These are phyloP conservation scores for Plantago ovata DNA, from an alignment of 257 asterid species.

Conservation along the genomic window DNA sequence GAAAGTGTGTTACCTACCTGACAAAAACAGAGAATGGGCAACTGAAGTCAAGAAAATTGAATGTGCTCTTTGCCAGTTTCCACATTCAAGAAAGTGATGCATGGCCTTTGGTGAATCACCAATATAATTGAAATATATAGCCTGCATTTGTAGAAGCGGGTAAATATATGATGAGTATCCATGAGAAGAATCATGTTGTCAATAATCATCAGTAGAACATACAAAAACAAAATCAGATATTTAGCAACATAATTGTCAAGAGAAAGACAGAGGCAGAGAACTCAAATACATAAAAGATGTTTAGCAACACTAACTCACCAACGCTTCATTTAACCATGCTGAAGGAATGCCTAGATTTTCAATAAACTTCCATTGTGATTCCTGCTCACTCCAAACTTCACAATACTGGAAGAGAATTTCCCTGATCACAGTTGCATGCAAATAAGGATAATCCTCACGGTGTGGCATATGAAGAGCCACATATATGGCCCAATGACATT, in stretches of 20 bases:
- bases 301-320: constrained; percentile 51
- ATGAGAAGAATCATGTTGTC: constrained; percentile 12
- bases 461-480: constrained; percentile 91
- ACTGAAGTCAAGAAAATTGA: constrained; percentile 70
- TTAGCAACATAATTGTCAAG: constrained; percentile 12
- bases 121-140: constrained; percentile 63
- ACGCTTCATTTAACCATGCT: constrained; percentile 91
- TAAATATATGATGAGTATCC: constrained; percentile 24
- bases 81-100: constrained; percentile 79
- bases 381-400: constrained; percentile 80
- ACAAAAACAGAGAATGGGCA: constrained; percentile 78
- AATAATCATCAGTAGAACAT: constrained; percentile 14
- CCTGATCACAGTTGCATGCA: constrained; percentile 64
- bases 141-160: constrained; percentile 50
- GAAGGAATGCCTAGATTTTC: constrained; percentile 86
- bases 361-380: constrained; percentile 67
- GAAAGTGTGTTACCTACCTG: constrained; percentile 40
- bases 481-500: constrained; percentile 97
- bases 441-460: constrained; percentile 83
- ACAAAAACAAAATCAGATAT: constrained; percentile 18
- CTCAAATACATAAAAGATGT: neutral
- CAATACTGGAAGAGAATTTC: constrained; percentile 94
- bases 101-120: constrained; percentile 75
- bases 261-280: constrained; percentile 10
- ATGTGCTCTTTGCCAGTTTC: constrained; percentile 92